phyloP scores from a whole-genome alignment of 225 moss, liverwort and hornwort species.

The Polytrichum formosum region DNA sequence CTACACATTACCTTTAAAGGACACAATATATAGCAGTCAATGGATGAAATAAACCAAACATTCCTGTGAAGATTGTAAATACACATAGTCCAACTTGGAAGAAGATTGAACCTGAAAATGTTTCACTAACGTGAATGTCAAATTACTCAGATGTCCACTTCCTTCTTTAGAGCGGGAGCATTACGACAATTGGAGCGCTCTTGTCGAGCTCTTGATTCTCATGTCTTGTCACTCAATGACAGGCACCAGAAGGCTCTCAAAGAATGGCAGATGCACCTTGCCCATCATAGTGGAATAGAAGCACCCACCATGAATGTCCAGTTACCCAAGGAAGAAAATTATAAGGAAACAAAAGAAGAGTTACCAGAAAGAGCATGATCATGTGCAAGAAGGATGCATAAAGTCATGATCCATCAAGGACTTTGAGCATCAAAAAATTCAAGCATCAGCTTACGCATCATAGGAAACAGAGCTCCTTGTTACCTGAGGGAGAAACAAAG shows the following conservation, averaged over 20 bases:
- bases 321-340: not conserved
- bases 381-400: not conserved
- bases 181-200: constrained; percentile 19
- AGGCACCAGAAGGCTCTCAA: constrained; percentile 15
- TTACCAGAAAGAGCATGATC: not conserved
- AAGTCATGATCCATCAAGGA: not conserved
- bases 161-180: constrained; percentile 18
- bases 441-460: not conserved
- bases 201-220: constrained; percentile 15
- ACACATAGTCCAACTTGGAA: not conserved
- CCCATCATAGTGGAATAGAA: constrained; percentile 15
- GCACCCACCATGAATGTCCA: constrained; percentile 8
- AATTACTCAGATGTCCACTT: not conserved
- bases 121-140: not conserved
- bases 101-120: not conserved
- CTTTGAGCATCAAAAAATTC: not conserved
- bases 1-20: not conserved
- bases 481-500: not conserved
- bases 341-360: not conserved
- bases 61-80: too few species aligned
- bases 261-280: constrained; percentile 18
- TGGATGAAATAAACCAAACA: not conserved
- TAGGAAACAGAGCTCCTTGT: not conserved
- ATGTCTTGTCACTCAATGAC: constrained; percentile 7
- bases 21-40: not conserved